These are phyloP conservation scores for Coemansia sp. DNA, from an alignment of 371 early-diverging fungal species.

Conservation along the genomic window DNA sequence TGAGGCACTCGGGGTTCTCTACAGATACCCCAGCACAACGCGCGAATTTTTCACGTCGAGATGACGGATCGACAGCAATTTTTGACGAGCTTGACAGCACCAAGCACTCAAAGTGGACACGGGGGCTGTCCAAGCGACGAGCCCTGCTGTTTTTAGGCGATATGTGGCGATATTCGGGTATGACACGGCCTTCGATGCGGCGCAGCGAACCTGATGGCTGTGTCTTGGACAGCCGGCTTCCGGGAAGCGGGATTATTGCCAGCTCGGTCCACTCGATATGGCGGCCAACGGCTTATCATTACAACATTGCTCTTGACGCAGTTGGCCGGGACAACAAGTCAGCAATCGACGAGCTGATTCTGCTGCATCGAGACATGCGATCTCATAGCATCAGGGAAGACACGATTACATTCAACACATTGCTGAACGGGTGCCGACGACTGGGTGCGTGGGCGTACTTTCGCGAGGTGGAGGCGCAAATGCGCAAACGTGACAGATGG, in stretches of 20 bases:
- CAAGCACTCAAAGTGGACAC: conserved; percentile 17
- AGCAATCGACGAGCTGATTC: conserved; percentile 15
- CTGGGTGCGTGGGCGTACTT: conserved; percentile 31
- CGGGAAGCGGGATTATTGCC: neutral
- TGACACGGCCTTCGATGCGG: neutral
- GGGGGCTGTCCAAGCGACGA: conserved; percentile 30
- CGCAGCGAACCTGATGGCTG: neutral
- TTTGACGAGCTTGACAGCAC: neutral
- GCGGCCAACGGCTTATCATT: conserved; percentile 35
- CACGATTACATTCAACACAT: conserved; percentile 41
- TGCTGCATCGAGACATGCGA: conserved; percentile 32
- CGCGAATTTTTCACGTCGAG: neutral
- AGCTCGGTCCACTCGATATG: conserved; percentile 10
- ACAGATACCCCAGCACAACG: neutral
- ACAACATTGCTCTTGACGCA: conserved; percentile 42
- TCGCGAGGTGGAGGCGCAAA: conserved; percentile 25
- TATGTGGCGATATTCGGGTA: conserved; percentile 33
- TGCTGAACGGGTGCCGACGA: conserved; percentile 40
- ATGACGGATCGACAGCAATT: neutral
- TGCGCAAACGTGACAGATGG: conserved; percentile 33
- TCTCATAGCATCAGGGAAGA: conserved; percentile 33
- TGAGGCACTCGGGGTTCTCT: neutral
- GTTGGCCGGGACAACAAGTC: conserved; percentile 29
- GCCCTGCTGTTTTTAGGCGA: conserved; percentile 42
- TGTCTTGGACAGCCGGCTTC: neutral